Percentiles rank a stretch among this genome's conserved stretches.
phyloP scores from a whole-genome alignment of 345 rosid genomes.

The Triadica sebifera region DNA sequence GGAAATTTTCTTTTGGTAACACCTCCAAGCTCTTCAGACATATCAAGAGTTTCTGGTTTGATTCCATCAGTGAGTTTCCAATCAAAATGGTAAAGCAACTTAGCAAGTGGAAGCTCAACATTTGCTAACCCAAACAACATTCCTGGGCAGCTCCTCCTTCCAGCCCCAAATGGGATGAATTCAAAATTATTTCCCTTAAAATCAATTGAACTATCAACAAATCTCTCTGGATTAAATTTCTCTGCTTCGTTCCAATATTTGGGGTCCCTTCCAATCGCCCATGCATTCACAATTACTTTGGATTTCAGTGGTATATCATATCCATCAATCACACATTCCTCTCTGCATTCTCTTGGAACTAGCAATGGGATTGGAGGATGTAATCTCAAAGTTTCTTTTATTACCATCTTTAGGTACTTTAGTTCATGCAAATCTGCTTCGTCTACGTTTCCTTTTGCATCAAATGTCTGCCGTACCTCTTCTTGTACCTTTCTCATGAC shows the following conservation, averaged over 20 bases:
- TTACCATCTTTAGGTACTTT: not conserved
- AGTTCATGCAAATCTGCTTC: conserved; percentile 7
- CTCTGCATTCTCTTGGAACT: conserved; percentile 18
- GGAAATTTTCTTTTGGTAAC: not conserved
- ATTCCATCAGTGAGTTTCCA: not conserved
- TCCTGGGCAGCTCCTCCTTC: conserved; percentile 2
- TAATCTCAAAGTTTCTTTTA: conserved; percentile 13
- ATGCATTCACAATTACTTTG: conserved; percentile 8
- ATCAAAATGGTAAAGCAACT: not conserved
- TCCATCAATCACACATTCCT: conserved; percentile 1
- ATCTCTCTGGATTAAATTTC: conserved; percentile 13
- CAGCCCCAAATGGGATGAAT: conserved; percentile 12
- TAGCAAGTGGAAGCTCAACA: conserved; percentile 2
- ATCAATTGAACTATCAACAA: not conserved
- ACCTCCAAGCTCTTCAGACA: not conserved
- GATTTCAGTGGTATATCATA: not conserved
- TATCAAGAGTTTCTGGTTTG: conserved; percentile 9
- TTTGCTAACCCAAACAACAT: not conserved
- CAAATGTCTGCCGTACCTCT: conserved; percentile 6
- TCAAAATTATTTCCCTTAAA: conserved; percentile 5
- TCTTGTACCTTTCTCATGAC: conserved; percentile 12
- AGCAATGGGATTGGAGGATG: conserved; percentile 11
- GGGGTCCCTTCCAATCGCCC: conserved; percentile 9
- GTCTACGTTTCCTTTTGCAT: not conserved
- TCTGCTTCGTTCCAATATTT: conserved; percentile 6